Evolutionary conservation across 805 yeast genomes (phyloP), one percentile per base, ranked within the genome.

Genomic region (Saccharomycopsis sp.): DNA sequence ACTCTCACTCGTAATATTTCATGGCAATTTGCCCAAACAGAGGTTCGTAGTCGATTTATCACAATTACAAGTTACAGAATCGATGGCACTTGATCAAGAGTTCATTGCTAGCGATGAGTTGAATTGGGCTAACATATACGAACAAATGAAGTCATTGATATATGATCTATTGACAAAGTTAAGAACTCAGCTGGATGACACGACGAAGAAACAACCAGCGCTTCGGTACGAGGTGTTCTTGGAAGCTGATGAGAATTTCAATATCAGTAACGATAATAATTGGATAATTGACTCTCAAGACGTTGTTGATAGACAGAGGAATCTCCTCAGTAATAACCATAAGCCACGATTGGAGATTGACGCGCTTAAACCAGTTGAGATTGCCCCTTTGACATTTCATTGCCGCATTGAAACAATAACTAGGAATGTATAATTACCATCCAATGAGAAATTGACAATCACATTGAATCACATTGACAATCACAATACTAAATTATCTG

Each of bases 41-140:
- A 28, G 45, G 28, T 43, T 23, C 31, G 46, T 40, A 5, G 36
- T 45, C 9, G 46, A 49, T 29, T 27, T 44, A 13, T n/a, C 43
- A 9, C 8, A 24, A 9, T 21, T 47, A 17, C 20, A 29, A 20
- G 17, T 43, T 9, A 31, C 35, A 5, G 11, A 23, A 20, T 2
- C 13, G 3, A 32, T 36, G 3, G 14, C n/a, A 17, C 16, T 43
- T 20, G 38, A 23, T 21, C 33, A 21, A 29, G 42, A 29, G 21
- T 27, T 47, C n/a, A 39, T 33, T 3, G 14, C 19, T 1, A 21
- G 32, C n/a, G 40, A 41, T n/a, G 28, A 22, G 9, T 22, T 48
- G 6, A 41, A 27, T 21, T 49, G 52, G 52, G 37, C n/a, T 5
- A 11, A 16, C n/a, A 24, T 49, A 13, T 46, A 49, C 24, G 50